Conservation (phyloP, 2,329 filamentous ascomycete species). For the Didymosphaeria variabile region DNA sequence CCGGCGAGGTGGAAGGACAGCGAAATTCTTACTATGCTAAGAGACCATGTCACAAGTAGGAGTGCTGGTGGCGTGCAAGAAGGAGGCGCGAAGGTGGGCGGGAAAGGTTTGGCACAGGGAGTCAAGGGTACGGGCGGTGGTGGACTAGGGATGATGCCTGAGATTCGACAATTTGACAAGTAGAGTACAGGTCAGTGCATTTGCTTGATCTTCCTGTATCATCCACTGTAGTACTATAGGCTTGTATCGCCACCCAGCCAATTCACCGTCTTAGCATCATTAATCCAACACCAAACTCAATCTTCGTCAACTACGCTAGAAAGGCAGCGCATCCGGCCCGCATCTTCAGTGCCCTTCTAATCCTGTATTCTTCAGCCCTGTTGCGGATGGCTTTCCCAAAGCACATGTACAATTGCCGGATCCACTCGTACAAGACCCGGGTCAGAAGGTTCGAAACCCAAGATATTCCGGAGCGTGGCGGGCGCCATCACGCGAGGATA, state of each 20-base stretch:
- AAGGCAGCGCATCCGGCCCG: background rate
- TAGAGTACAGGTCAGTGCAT: constrained; percentile 17
- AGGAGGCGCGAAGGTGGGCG: constrained; percentile 45
- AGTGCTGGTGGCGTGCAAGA: constrained; percentile 67
- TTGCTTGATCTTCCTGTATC: background rate
- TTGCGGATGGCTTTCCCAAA: background rate
- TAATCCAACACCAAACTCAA: background rate
- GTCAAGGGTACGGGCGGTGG: constrained; percentile 48
- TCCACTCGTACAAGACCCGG: background rate
- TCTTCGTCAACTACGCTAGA: background rate
- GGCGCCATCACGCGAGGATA: background rate
- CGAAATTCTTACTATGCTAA: constrained; percentile 77
- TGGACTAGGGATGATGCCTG: constrained; percentile 61
- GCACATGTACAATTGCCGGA: background rate
- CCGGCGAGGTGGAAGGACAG: constrained; percentile 85
- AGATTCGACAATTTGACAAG: constrained; percentile 58
- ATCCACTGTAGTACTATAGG: constrained; percentile 3
- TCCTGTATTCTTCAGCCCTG: background rate
- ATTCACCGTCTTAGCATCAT: background rate
- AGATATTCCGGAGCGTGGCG: background rate
- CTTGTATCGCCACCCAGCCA: constrained; percentile 1
- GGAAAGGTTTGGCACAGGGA: constrained; percentile 42
- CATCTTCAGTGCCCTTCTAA: background rate
- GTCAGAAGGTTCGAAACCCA: background rate
- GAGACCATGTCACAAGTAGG: constrained; percentile 79